A percentile compares a stretch with the other conserved stretches of the same genome.
phyloP scores from a whole-genome alignment of 306 rosid species.

The Dicorynia guianensis region DNA sequence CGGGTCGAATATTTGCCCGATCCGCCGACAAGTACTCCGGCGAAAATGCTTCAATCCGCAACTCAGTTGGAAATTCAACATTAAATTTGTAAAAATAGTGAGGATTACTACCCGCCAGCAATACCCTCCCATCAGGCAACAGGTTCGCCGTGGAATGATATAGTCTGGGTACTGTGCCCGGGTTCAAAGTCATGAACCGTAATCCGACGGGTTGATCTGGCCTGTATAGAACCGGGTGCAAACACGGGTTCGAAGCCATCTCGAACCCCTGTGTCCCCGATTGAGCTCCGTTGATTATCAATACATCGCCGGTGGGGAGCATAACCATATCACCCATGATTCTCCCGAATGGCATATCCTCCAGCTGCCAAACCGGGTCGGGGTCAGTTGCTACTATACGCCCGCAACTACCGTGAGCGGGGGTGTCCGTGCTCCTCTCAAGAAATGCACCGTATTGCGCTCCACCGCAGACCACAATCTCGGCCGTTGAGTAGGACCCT shows the following conservation, averaged over 20 bases:
- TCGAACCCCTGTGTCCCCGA: conserved; percentile 84
- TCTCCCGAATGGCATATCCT: conserved; percentile 84
- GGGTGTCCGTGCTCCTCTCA: conserved; percentile 53
- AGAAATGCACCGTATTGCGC: conserved; percentile 83
- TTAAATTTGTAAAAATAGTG: conserved; percentile 64
- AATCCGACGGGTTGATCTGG: conserved; percentile 73
- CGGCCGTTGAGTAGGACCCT: conserved; percentile 62
- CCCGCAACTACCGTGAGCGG: conserved; percentile 85
- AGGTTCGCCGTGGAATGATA: conserved; percentile 87
- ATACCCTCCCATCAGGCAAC: conserved; percentile 78
- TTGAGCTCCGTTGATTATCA: conserved; percentile 84
- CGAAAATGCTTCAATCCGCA: conserved; percentile 79
- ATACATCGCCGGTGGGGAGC: conserved; percentile 76
- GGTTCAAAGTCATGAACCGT: conserved; percentile 84
- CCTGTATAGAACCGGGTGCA: conserved; percentile 76
- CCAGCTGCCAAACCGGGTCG: conserved; percentile 76
- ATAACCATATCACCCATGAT: conserved; percentile 95
- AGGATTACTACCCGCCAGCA: conserved; percentile 85
- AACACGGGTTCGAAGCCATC: conserved; percentile 69
- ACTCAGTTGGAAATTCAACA: conserved; percentile 69
- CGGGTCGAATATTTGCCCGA: conserved; percentile 68
- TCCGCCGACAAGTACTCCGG: conserved; percentile 77
- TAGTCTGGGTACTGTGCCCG: conserved; percentile 77
- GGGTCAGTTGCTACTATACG: conserved; percentile 58
- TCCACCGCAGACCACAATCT: conserved; percentile 80